Evolutionary conservation across 257 asterid species (phyloP).

Genomic region (Capsicum chinense): DNA sequence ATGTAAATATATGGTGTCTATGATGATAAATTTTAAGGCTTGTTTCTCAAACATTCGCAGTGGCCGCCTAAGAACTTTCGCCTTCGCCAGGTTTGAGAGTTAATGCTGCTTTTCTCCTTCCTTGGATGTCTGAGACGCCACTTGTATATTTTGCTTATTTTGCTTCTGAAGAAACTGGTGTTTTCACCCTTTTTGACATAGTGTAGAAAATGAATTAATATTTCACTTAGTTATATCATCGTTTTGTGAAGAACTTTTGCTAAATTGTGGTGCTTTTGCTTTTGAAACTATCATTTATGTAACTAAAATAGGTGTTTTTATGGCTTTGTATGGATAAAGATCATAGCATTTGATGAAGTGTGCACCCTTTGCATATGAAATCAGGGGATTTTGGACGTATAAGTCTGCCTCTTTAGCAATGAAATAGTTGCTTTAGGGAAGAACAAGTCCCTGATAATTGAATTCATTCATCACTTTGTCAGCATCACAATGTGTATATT

Average conservation of each 20-base stretch:
- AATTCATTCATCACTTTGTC: slow-evolving; percentile 55
- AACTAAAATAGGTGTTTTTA: not conserved
- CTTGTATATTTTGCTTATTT: not conserved
- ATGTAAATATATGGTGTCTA: no score
- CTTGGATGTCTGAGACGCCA: slow-evolving; percentile 60
- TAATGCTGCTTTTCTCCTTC: slow-evolving; percentile 56
- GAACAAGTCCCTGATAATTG: slow-evolving; percentile 43
- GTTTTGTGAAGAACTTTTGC: not conserved
- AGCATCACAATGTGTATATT: slow-evolving; percentile 29
- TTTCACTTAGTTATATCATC: not conserved
- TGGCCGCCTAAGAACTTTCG: slow-evolving; percentile 65
- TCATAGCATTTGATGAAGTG: not conserved
- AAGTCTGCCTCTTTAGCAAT: slow-evolving; percentile 40
- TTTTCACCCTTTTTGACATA: not conserved
- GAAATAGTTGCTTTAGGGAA: slow-evolving; percentile 44
- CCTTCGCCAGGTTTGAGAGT: slow-evolving; percentile 68
- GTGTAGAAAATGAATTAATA: not conserved
- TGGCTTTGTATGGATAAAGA: not conserved
- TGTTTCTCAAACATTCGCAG: slow-evolving; percentile 60
- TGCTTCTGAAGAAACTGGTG: not conserved
- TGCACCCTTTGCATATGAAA: not conserved
- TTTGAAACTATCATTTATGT: not conserved
- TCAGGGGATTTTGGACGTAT: slow-evolving; percentile 33
- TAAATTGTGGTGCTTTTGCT: not conserved
- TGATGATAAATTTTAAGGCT: slow-evolving; percentile 40